phyloP scores from a whole-genome alignment of 768 basidiomycete species.

The Harrya chromipes region DNA sequence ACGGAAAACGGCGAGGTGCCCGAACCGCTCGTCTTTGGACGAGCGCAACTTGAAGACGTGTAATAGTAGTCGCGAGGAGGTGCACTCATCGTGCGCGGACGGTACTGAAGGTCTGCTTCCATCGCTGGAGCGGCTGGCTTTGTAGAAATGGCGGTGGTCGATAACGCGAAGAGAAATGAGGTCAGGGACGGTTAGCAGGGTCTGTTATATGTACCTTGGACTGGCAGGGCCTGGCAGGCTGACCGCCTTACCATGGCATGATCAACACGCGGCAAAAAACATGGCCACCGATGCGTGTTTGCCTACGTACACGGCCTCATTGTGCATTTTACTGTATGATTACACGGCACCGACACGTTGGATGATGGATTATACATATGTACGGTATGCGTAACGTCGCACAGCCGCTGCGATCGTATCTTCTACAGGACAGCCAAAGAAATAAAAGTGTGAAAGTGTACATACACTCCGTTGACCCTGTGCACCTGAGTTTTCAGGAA shows the following conservation, averaged over 20 bases:
- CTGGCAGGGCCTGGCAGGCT: conserved; percentile 20
- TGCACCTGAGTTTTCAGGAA: not conserved
- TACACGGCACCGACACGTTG: conserved; percentile 29
- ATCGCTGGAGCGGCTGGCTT: conserved; percentile 14
- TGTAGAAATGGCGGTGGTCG: conserved; percentile 5
- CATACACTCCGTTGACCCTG: conserved; percentile 6
- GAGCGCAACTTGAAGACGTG: conserved; percentile 6
- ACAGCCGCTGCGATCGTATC: conserved; percentile 12
- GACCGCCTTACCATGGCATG: conserved; percentile 30
- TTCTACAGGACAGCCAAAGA: conserved; percentile 8
- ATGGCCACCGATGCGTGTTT: conserved; percentile 23
- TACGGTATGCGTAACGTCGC: conserved; percentile 11
- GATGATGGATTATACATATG: conserved; percentile 11
- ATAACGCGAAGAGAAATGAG: conserved; percentile 13
- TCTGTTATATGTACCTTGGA: conserved; percentile 33
- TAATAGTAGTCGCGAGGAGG: conserved; percentile 18
- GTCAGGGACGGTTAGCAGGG: conserved; percentile 17
- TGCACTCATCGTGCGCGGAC: conserved; percentile 21
- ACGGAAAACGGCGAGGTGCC: conserved; percentile 8
- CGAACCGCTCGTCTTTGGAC: conserved; percentile 24
- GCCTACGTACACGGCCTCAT: conserved; percentile 31
- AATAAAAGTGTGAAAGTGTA: conserved; percentile 2
- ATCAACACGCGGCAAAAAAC: conserved; percentile 27
- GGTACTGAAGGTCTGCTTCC: conserved; percentile 31
- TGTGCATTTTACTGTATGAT: conserved; percentile 10